These are phyloP conservation scores for Xylaria sp. DNA, from an alignment of 2,329 filamentous ascomycete genomes.

Conservation along the genomic window DNA sequence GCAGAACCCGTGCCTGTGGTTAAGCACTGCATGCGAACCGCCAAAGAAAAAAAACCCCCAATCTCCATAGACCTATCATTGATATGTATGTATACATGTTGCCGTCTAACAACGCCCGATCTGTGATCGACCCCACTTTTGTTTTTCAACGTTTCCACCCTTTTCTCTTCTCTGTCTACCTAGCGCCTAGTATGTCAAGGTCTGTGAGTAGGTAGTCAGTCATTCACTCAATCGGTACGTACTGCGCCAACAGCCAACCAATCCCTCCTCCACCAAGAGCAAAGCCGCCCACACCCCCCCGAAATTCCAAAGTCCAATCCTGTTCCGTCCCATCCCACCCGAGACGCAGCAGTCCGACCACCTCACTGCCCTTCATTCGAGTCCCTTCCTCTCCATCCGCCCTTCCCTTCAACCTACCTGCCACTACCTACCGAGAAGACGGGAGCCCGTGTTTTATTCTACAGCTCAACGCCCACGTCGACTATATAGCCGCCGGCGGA, in stretches of 20 bases:
- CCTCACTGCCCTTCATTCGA: conserved; percentile 26
- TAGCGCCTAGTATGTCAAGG: conserved; percentile 19
- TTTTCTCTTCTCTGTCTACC: conserved; percentile 23
- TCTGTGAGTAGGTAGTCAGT: conserved; percentile 21
- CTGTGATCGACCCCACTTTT: conserved; percentile 32
- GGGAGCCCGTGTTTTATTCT: conserved; percentile 22
- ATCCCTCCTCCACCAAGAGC: conserved; percentile 23
- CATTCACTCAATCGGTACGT: no score
- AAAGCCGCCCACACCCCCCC: conserved; percentile 31
- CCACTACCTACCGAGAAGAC: conserved; percentile 28
- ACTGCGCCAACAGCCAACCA: conserved; percentile 35
- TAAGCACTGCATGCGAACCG: conserved; percentile 18
- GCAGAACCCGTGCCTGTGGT: conserved; percentile 5
- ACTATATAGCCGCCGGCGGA: conserved; percentile 24
- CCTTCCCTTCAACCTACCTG: conserved; percentile 27
- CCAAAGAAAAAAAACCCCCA: conserved; percentile 13
- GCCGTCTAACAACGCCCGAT: conserved; percentile 32
- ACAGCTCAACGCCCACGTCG: conserved; percentile 8
- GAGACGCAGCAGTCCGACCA: conserved; percentile 34
- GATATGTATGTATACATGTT: conserved; percentile 9
- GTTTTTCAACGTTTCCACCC: conserved; percentile 34
- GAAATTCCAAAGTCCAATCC: conserved; percentile 34
- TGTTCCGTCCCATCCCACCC: conserved; percentile 36
- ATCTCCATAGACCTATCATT: conserved; percentile 4
- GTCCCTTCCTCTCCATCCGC: conserved; percentile 30